Evolutionary conservation across 148 eudicot species (phyloP).

Genomic region (Chenopodium album): DNA sequence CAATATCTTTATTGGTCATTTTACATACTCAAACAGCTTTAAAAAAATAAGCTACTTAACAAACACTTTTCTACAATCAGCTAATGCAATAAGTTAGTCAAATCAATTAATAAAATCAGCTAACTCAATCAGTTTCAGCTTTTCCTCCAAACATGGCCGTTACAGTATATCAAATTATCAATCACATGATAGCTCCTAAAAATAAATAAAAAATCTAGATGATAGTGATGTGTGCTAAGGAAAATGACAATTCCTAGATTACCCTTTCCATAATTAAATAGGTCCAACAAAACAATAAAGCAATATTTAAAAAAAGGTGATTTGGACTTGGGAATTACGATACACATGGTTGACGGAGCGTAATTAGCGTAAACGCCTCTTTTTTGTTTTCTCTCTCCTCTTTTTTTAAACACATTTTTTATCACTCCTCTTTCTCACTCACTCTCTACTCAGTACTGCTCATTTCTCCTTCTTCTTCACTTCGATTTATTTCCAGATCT

Average conservation of each 20-base stretch:
- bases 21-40: too few relatives aligned
- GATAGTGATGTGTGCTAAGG: not conserved
- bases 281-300: not conserved
- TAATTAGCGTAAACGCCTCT: slow-evolving; percentile 17
- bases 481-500: not conserved
- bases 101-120: too few relatives aligned
- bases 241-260: slow-evolving; percentile 14
- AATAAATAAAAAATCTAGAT: not conserved
- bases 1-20: too few relatives aligned
- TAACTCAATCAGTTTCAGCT: too few relatives aligned
- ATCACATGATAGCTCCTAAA: too few relatives aligned
- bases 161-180: too few relatives aligned
- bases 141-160: too few relatives aligned
- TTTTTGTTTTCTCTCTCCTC: not conserved
- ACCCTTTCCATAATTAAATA: not conserved
- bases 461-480: not conserved
- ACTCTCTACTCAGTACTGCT: not conserved
- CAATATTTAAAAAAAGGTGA: not conserved
- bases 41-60: too few relatives aligned
- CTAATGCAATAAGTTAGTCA: too few relatives aligned
- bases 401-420: not conserved
- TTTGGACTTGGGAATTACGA: not conserved
- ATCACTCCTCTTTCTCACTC: not conserved
- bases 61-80: too few relatives aligned
- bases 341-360: slow-evolving; percentile 21